phyloP scores from a whole-genome alignment of 164 flowering plant genomes.

The Warburgia ugandensis region DNA sequence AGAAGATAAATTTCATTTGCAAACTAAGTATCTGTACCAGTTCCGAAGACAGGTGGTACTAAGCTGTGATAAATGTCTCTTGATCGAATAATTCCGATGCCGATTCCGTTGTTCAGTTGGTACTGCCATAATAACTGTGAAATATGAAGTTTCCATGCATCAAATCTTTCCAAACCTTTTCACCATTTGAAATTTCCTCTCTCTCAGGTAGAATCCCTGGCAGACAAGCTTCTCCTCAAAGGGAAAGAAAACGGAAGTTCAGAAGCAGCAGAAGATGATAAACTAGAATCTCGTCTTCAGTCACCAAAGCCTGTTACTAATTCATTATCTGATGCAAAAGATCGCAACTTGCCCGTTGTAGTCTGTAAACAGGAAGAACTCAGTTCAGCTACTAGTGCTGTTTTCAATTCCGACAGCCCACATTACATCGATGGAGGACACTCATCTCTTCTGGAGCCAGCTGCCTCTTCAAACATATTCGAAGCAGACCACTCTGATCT shows the following conservation, averaged over 20 bases:
- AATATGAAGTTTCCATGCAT: background rate
- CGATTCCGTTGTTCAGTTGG: too few species aligned
- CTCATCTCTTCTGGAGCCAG: slow-evolving; percentile 36
- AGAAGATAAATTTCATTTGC: too few species aligned
- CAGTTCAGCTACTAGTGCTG: slow-evolving; percentile 49
- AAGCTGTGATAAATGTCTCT: too few species aligned
- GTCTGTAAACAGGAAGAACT: slow-evolving; percentile 42
- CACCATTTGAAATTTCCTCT: slow-evolving; percentile 1
- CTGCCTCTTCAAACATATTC: slow-evolving; percentile 40
- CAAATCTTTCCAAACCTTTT: background rate
- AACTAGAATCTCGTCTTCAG: slow-evolving; percentile 11
- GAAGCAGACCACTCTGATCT: slow-evolving; percentile 44
- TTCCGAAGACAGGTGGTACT: too few species aligned
- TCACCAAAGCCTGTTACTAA: slow-evolving; percentile 16
- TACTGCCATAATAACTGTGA: too few species aligned
- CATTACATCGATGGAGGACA: slow-evolving; percentile 36
- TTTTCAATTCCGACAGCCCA: slow-evolving; percentile 57
- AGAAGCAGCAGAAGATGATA: slow-evolving; percentile 16
- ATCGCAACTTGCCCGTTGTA: slow-evolving; percentile 20
- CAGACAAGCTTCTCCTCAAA: slow-evolving; percentile 30
- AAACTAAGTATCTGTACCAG: too few species aligned
- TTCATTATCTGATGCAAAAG: slow-evolving; percentile 24
- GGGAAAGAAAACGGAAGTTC: slow-evolving; percentile 29
- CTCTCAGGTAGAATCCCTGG: slow-evolving; percentile 40
- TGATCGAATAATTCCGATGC: too few species aligned